Percentiles rank a stretch among this genome's conserved stretches.
Evolutionary conservation across 768 basidiomycete genomes (phyloP).

Genomic region (Agrocybe chaxingu): DNA sequence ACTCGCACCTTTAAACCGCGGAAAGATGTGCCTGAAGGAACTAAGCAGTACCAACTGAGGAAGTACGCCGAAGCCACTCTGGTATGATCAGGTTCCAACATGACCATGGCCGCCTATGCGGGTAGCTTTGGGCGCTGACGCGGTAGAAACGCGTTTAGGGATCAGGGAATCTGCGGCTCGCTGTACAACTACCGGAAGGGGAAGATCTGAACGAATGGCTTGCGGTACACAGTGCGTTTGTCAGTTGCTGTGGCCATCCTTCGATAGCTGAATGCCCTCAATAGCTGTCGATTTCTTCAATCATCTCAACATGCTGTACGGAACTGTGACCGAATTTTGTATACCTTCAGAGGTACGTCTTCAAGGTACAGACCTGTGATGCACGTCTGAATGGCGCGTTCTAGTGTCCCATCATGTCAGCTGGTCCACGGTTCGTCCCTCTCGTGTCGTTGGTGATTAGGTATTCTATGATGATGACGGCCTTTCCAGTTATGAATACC

Average conservation of each 20-base stretch:
- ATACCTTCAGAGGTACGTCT: constrained; percentile 80
- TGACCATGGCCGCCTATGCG: neutral
- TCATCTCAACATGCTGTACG: constrained; percentile 98
- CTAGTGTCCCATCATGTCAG: constrained; percentile 95
- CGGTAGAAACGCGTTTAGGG: constrained; percentile 48
- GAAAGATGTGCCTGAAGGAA: constrained; percentile 92
- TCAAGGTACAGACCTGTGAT: neutral
- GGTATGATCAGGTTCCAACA: constrained; percentile 37
- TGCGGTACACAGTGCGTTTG: constrained; percentile 87
- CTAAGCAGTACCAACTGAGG: constrained; percentile 96
- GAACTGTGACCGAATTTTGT: constrained; percentile 97
- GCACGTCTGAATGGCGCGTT: neutral
- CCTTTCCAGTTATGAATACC: constrained; percentile 76
- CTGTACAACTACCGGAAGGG: constrained; percentile 93
- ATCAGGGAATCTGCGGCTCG: constrained; percentile 90
- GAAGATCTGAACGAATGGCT: constrained; percentile 99
- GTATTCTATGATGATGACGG: neutral
- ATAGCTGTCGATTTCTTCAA: constrained; percentile 99
- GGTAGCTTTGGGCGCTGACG: constrained; percentile 3
- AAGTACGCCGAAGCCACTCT: constrained; percentile 97
- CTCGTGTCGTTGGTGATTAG: neutral
- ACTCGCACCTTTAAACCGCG: constrained; percentile 96
- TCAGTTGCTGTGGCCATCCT: neutral
- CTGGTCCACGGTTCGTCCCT: constrained; percentile 75
- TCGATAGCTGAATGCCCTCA: neutral